phyloP scores from a whole-genome alignment of 2,329 filamentous ascomycete species.

The Lecanicillium sp. region DNA sequence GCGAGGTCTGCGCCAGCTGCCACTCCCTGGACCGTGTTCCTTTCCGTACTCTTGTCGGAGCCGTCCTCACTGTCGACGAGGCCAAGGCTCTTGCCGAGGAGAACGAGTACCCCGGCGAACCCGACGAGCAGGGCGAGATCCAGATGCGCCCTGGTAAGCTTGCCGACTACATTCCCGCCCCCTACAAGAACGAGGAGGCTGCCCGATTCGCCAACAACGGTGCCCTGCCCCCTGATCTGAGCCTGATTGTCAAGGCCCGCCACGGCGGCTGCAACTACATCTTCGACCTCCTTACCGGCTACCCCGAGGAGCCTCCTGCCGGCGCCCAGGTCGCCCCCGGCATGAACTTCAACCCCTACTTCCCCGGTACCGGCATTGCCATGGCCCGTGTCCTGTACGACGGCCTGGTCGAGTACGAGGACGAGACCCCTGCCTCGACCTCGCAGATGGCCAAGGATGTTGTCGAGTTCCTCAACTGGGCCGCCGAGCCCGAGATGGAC shows the following conservation, averaged over 20 bases:
- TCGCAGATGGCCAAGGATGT: slow-evolving; percentile 99
- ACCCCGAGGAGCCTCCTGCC: slow-evolving; percentile 91
- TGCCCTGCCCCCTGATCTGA: slow-evolving; percentile 94
- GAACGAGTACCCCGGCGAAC: slow-evolving; percentile 97
- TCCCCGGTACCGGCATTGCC: slow-evolving; percentile 96
- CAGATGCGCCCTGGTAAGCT: slow-evolving; percentile 98
- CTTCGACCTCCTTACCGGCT: slow-evolving; percentile 93
- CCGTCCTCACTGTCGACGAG: slow-evolving; percentile 91
- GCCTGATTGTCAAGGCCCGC: slow-evolving; percentile 92
- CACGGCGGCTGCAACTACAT: slow-evolving; percentile 99
- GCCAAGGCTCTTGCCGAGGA: slow-evolving; percentile 96
- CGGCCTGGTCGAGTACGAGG: slow-evolving; percentile 95
- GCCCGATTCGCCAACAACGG: slow-evolving; percentile 97
- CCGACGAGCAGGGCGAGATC: slow-evolving; percentile 95
- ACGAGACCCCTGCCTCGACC: slow-evolving; percentile 85
- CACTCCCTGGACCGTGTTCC: slow-evolving; percentile 93
- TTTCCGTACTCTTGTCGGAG: slow-evolving; percentile 86
- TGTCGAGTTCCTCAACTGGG: slow-evolving; percentile 97
- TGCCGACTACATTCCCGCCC: slow-evolving; percentile 88
- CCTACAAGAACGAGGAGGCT: slow-evolving; percentile 99
- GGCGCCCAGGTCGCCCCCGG: slow-evolving; percentile 78
- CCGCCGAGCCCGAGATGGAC: slow-evolving; percentile 98
- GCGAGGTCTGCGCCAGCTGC: slow-evolving; percentile 95
- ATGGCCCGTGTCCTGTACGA: slow-evolving; percentile 99
- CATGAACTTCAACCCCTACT: slow-evolving; percentile 99